A percentile compares a stretch with the other conserved stretches of the same genome.
Conservation (phyloP, 345 rosid species). For the Chamaenerion angustifolium region DNA sequence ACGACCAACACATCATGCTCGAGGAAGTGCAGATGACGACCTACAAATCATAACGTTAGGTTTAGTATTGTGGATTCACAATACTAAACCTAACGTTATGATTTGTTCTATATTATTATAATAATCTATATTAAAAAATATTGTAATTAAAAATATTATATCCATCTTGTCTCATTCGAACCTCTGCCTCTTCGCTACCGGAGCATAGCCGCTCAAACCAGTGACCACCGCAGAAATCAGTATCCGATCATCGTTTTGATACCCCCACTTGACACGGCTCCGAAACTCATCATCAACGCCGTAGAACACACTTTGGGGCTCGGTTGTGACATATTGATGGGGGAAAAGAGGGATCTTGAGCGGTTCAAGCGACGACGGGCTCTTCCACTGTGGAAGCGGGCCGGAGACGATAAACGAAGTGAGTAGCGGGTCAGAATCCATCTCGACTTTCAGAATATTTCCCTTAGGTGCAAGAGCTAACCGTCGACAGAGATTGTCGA, state of each 20-base stretch:
- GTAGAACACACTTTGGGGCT: constrained; percentile 27
- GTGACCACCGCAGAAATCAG: not conserved
- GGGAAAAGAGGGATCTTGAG: constrained; percentile 9
- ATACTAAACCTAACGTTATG: no score
- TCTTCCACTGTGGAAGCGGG: constrained; percentile 30
- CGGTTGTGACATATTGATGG: constrained; percentile 1
- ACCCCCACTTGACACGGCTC: constrained; percentile 16
- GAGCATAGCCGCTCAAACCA: constrained; percentile 9
- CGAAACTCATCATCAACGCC: constrained; percentile 36
- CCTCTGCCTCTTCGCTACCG: constrained; percentile 47
- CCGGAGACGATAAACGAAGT: constrained; percentile 19
- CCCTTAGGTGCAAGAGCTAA: constrained; percentile 33
- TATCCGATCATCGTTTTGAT: constrained; percentile 8
- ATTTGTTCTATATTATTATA: no score
- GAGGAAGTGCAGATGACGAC: no score
- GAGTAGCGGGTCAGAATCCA: constrained; percentile 23
- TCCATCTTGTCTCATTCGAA: constrained; percentile 21
- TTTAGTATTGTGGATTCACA: no score
- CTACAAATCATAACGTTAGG: no score
- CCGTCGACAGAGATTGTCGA: constrained; percentile 42
- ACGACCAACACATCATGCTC: no score
- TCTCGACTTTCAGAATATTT: constrained; percentile 24
- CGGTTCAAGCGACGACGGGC: constrained; percentile 24
- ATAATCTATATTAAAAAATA: no score
- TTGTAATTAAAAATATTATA: not conserved